Evolutionary conservation across 2,329 filamentous ascomycete genomes (phyloP), one percentile per base, ranked within the genome.

Genomic region (Colletotrichum spinosum): DNA sequence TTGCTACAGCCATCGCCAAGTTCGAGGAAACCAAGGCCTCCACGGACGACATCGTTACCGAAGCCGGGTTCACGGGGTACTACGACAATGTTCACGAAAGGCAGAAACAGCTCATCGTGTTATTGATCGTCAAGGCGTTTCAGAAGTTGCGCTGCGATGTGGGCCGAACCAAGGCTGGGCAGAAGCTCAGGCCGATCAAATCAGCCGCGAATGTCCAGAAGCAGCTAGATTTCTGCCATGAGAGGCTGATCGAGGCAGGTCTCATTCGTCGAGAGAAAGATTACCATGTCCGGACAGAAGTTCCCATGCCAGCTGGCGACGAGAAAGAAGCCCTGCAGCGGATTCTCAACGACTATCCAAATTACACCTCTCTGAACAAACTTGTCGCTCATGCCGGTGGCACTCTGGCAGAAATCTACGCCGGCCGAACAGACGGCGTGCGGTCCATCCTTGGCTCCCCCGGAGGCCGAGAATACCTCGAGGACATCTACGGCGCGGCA

Each of bases 111-210:
- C 39, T 62, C 12, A 56, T 55, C 11, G 34, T 52, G 4, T 44
- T 34, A 9, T 10, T 57, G 7, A 46, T 62, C 34, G 17, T 55
- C 3, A 55, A 62, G 4, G 46, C 59, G 11, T 62, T 62, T 7
- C 59, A 55, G 15, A 62, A 62, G 17, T 39, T 62, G 10, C 33
- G 59, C 13, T 62, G 59, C 35, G 59, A 62, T 3, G 39, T 62
- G 4, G 52, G 2, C 13, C 48, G 59, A 12, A 62, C 59, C 0
- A 62, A 62, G 12, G 38, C 53, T 2, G 59, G 53, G 1, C 59
- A 62, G 10, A 56, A 57, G 15, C 46, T 62, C 1, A 44, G 53
- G 4, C 59, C 44, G 3, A 46, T 62, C 38, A 62, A 62, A 13
- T 49, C 42, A 5, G 38, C 41, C 7, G 15, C 12, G 6, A 55